Conservation (phyloP, 768 basidiomycete species). For the Termitomyces sp. region DNA sequence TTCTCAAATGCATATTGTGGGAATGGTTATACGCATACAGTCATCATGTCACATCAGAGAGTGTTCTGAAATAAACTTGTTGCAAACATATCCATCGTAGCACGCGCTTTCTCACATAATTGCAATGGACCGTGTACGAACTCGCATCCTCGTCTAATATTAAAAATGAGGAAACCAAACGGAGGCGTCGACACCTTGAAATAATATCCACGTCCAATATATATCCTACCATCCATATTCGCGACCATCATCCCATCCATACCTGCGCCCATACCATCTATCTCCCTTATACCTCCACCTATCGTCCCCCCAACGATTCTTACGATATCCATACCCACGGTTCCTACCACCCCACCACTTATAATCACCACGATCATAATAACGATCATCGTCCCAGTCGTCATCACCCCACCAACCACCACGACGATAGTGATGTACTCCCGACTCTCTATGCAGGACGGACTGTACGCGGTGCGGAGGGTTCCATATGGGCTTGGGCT, state of each 20-base stretch:
- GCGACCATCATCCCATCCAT: background rate
- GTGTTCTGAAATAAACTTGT: too few relatives aligned
- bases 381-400: background rate
- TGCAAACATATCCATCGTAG: too few relatives aligned
- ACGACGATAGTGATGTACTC: background rate
- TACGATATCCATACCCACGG: background rate
- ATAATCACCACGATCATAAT: background rate
- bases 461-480: background rate
- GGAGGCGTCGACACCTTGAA: too few relatives aligned
- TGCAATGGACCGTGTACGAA: too few relatives aligned
- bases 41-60: too few relatives aligned
- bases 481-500: background rate
- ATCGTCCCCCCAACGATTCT: background rate
- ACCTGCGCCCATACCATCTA: background rate
- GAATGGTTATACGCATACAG: too few relatives aligned
- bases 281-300: background rate
- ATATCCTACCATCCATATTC: too few relatives aligned
- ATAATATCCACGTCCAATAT: too few relatives aligned
- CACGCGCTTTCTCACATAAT: too few relatives aligned
- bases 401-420: background rate
- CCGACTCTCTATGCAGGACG: background rate
- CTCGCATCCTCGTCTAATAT: too few relatives aligned
- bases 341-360: background rate
- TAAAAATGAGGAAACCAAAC: too few relatives aligned
- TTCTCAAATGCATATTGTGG: too few relatives aligned